phyloP scores from a whole-genome alignment of 176 grass and related monocot species.

The Echinochloa phyllopogon region DNA sequence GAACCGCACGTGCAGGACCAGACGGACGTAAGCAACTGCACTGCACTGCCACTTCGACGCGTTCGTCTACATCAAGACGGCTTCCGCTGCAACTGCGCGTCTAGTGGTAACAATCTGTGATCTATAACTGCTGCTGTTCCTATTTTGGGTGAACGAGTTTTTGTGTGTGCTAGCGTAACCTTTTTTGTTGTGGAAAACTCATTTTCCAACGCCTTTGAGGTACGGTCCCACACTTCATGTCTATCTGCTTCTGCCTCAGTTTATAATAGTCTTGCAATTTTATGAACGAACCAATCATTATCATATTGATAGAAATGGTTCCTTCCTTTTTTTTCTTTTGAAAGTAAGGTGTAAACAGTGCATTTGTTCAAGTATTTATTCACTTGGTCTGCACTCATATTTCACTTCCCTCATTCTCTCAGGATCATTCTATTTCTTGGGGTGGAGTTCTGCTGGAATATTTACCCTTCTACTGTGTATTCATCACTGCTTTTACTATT shows the following conservation, averaged over 20 bases:
- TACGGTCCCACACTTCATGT: background rate
- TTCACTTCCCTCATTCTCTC: slow-evolving; percentile 8
- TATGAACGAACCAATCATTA: background rate
- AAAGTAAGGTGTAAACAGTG: no score
- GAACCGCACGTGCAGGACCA: no score
- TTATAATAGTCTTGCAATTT: background rate
- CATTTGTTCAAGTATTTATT: background rate
- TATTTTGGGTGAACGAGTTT: no score
- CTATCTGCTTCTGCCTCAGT: background rate
- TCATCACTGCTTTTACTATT: slow-evolving; percentile 80
- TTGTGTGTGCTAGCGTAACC: no score
- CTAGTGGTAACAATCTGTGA: no score
- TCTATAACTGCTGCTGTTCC: no score
- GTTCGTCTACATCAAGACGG: no score
- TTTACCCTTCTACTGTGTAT: slow-evolving; percentile 84
- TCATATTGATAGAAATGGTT: slow-evolving; percentile 2
- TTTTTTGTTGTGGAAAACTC: slow-evolving; percentile 89
- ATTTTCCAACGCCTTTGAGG: slow-evolving; percentile 71
- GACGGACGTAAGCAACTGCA: no score
- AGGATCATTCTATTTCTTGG: slow-evolving; percentile 80
- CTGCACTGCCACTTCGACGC: no score
- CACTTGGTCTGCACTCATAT: slow-evolving; percentile 15
- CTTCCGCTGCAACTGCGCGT: no score
- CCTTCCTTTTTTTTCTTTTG: no score
- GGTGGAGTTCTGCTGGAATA: slow-evolving; percentile 91